Evolutionary conservation across 441 rosid species (phyloP).

Genomic region (Adansonia gregorii): DNA sequence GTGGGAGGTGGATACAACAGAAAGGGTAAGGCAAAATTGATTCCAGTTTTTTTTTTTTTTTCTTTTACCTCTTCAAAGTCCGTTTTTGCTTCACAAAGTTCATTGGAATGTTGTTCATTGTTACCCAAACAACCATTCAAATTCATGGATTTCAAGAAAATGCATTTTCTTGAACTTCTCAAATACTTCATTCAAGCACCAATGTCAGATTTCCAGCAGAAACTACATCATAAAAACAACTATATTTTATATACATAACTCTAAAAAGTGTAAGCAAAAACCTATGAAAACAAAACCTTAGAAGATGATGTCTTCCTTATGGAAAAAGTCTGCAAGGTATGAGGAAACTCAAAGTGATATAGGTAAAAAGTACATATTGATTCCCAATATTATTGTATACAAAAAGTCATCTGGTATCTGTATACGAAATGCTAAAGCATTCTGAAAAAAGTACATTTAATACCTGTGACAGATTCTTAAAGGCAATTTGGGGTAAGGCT

Average conservation of each 20-base stretch:
- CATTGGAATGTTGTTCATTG: conserved; percentile 5
- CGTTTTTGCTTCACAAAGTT: not conserved
- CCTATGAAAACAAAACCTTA: not conserved
- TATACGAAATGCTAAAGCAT: not conserved
- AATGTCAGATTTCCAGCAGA: not conserved
- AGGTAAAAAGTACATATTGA: conserved; percentile 2
- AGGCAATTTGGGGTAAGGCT: not conserved
- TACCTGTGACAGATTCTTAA: not conserved
- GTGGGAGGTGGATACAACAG: not conserved
- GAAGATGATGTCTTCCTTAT: not conserved
- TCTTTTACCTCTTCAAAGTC: conserved; percentile 1
- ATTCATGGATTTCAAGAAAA: not conserved
- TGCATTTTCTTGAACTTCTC: conserved; percentile 18
- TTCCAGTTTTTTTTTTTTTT: not conserved
- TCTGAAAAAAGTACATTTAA: not conserved
- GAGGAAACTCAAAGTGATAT: conserved; percentile 1
- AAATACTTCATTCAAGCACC: conserved; percentile 17
- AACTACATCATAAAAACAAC: not conserved
- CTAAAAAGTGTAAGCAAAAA: not conserved
- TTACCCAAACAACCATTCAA: conserved; percentile 3
- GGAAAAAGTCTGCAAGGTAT: not conserved
- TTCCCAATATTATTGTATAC: conserved; percentile 3
- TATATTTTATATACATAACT: conserved; percentile 5
- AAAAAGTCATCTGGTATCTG: not conserved
- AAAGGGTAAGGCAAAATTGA: not conserved